phyloP scores from a whole-genome alignment of 108 stramenopile species.

The Pseudonitzschia delicatissima region DNA sequence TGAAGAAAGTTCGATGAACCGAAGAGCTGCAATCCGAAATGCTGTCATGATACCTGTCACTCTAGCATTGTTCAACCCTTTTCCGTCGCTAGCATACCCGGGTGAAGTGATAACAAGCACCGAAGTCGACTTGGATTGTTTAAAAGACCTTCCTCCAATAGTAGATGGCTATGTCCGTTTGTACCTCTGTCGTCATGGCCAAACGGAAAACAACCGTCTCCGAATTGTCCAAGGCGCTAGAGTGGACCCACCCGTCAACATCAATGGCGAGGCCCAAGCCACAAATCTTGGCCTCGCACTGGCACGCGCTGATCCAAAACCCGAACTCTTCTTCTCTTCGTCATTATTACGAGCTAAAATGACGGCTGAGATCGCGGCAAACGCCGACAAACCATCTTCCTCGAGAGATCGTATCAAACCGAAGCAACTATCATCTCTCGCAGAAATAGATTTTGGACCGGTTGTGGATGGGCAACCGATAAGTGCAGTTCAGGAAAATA shows the following conservation, averaged over 20 bases:
- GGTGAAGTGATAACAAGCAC: not conserved
- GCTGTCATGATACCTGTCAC: not conserved
- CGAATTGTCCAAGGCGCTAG: conserved; percentile 68
- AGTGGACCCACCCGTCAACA: conserved; percentile 62
- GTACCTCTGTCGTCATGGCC: conserved; percentile 83
- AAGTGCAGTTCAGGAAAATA: conserved; percentile 35
- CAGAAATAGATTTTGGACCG: conserved; percentile 77
- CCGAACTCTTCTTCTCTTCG: conserved; percentile 46
- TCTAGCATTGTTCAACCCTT: not conserved
- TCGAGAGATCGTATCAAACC: not conserved
- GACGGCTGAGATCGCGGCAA: conserved; percentile 51
- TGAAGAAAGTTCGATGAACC: not conserved
- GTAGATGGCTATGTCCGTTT: conserved; percentile 47
- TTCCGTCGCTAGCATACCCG: conserved; percentile 12
- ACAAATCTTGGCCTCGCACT: conserved; percentile 47
- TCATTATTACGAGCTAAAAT: conserved; percentile 50
- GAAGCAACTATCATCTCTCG: conserved; percentile 33
- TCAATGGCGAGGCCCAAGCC: conserved; percentile 47
- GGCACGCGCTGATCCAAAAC: conserved; percentile 28
- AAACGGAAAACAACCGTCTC: conserved; percentile 80
- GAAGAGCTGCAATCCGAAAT: not conserved
- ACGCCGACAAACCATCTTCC: not conserved
- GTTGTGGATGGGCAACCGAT: conserved; percentile 59
- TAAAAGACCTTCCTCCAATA: conserved; percentile 67
- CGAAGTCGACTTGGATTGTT: conserved; percentile 40